Evolutionary conservation across 352 stramenopile genomes (phyloP), one percentile per base, ranked within the genome.

Genomic region (Globisporangium ultimum): DNA sequence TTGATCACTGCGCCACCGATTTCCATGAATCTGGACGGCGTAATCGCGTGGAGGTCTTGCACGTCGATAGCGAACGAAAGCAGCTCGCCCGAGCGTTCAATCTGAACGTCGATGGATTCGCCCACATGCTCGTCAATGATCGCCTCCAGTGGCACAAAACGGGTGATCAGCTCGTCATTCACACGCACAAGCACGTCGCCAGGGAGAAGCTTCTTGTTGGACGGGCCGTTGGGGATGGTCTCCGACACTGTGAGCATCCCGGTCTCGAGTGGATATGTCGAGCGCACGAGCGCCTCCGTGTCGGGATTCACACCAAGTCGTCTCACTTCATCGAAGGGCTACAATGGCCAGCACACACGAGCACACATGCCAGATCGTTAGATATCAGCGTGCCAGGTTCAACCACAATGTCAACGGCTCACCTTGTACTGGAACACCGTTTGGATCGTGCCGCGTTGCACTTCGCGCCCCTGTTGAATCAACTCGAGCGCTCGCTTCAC

Each of bases 191-290:
- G 71, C 7, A 97, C 83, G 64, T 98, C 92, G 2, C 92, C 92
- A n/a, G 84, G 78, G 59, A 95, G 79, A 10, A 98, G 64, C 32
- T 92, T 88, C 17, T 74, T 80, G 49, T 84, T 83, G 1, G 79
- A 90, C 12, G 88, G 78, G 1, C 90, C 89, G 9, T 76, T 71
- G 4, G 88, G 88, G 24, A 97, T 79, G 0, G 88, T 93, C 72
- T 97, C 83, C 5, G 85, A 74, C 1, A 97, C 91, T 2, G 89
- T 93, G 42, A 98, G 72, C 82, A 97, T 94, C 20, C 91, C 91
- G n/a, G 88, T 96, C 41, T 91, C 84, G 34, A 91, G 54, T 22
- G 91, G 89, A 42, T 85, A 96, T 13, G 71, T 76, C 36, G 78
- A 87, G 34, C 91, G 81, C 55, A 97, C 73, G 2, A 79, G 67